These are phyloP conservation scores for Limonomyces culmigenus DNA, from an alignment of 1,284 basidiomycete species.

Conservation along the genomic window DNA sequence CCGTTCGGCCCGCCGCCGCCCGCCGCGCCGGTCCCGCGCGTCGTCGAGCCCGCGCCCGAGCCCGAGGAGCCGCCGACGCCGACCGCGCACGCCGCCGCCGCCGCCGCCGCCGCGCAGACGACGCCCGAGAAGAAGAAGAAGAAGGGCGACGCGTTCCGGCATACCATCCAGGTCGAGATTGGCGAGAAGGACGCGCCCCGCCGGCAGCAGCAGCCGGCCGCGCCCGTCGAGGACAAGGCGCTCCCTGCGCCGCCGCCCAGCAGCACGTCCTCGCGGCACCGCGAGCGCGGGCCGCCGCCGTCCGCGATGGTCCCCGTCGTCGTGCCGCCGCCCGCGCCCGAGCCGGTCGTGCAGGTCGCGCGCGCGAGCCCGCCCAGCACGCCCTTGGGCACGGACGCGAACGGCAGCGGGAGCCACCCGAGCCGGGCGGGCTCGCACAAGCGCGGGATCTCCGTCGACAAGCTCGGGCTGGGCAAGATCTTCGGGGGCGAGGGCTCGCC, in stretches of 20 bases:
- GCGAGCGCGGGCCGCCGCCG: neutral
- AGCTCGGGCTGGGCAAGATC: conserved; percentile 55
- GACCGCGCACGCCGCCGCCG: conserved; percentile 9
- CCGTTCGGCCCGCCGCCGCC: conserved; percentile 25
- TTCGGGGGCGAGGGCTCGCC: conserved; percentile 20
- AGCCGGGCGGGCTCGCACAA: conserved; percentile 30
- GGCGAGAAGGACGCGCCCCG: conserved; percentile 20
- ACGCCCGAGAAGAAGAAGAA: conserved; percentile 22
- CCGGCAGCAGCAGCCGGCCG: conserved; percentile 6
- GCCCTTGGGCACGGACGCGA: neutral
- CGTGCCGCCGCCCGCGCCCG: neutral
- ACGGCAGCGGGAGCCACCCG: neutral
- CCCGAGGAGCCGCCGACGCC: too few relatives aligned
- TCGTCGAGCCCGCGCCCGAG: conserved; percentile 1
- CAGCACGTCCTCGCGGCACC: neutral
- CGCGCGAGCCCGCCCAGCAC: neutral
- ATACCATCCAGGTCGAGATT: conserved; percentile 90
- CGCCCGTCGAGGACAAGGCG: neutral
- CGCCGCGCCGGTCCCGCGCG: conserved; percentile 1
- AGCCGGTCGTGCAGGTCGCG: neutral
- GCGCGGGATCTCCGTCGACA: conserved; percentile 55
- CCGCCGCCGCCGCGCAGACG: conserved; percentile 14
- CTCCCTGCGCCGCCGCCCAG: conserved; percentile 1
- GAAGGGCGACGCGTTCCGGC: conserved; percentile 35
- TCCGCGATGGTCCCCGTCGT: neutral